Conservation (phyloP, 2,329 filamentous ascomycete genomes). For the Trichoderma pleuroti region DNA sequence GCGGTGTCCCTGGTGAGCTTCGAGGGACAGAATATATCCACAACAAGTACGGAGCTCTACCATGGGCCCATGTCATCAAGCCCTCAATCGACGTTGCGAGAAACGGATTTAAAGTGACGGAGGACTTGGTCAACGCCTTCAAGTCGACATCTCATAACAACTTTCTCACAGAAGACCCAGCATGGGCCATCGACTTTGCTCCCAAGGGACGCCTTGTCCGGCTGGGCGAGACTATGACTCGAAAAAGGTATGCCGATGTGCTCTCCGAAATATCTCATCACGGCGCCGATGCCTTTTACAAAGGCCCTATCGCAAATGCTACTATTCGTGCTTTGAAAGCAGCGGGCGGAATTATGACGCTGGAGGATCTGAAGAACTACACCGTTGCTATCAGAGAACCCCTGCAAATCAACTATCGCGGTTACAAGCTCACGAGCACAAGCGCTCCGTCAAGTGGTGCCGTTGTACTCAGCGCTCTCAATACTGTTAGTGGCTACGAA, state of each 20-base stretch:
- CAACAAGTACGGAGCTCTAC: slow-evolving; percentile 58
- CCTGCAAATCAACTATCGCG: slow-evolving; percentile 61
- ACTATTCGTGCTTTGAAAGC: slow-evolving; percentile 64
- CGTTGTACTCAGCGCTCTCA: slow-evolving; percentile 69
- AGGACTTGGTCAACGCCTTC: slow-evolving; percentile 72
- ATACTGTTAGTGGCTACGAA: slow-evolving; percentile 69
- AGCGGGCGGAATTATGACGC: slow-evolving; percentile 71
- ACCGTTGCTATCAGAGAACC: slow-evolving; percentile 60
- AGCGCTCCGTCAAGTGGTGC: slow-evolving; percentile 71
- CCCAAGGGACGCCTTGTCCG: slow-evolving; percentile 64
- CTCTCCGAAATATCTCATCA: slow-evolving; percentile 65
- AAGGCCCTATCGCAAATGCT: slow-evolving; percentile 63
- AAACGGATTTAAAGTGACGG: slow-evolving; percentile 66
- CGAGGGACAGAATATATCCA: slow-evolving; percentile 73
- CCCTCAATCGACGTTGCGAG: slow-evolving; percentile 71
- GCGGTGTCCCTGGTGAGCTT: slow-evolving; percentile 66
- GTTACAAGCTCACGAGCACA: slow-evolving; percentile 63
- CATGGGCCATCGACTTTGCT: slow-evolving; percentile 83
- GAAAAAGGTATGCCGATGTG: slow-evolving; percentile 71
- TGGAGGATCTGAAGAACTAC: slow-evolving; percentile 70
- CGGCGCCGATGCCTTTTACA: slow-evolving; percentile 68
- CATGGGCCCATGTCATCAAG: slow-evolving; percentile 64
- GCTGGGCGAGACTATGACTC: slow-evolving; percentile 70
- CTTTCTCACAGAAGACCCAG: slow-evolving; percentile 67
- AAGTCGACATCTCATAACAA: slow-evolving; percentile 41